These are phyloP conservation scores for Volvox reticuliferus DNA, from an alignment of 139 green algal species.

Conservation along the genomic window DNA sequence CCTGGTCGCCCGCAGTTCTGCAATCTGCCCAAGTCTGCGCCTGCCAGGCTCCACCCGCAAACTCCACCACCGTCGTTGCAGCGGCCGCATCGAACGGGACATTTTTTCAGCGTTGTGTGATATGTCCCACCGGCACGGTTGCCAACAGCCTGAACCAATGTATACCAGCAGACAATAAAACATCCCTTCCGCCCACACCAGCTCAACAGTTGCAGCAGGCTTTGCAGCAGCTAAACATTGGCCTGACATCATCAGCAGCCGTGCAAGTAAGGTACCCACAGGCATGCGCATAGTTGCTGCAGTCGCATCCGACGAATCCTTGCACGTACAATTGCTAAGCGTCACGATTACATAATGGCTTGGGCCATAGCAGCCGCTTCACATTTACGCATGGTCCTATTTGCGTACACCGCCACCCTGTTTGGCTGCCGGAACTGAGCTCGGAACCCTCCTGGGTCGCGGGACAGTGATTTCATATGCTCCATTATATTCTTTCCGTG, in stretches of 20 bases:
- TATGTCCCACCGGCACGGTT: constrained; percentile 46
- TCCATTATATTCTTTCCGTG: too few species aligned
- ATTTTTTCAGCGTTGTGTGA: constrained; percentile 48
- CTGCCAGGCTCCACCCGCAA: constrained; percentile 12
- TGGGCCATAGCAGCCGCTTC: too few species aligned
- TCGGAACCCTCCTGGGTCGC: too few species aligned
- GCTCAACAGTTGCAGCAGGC: constrained; percentile 13
- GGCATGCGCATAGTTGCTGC: too few species aligned
- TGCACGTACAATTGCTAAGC: too few species aligned
- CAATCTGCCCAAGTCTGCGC: constrained; percentile 20
- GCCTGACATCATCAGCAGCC: constrained; percentile 25
- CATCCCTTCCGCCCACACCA: background rate
- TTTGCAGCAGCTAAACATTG: constrained; percentile 28
- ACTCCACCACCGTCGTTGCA: background rate
- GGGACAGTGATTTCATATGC: too few species aligned
- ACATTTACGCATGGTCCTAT: too few species aligned
- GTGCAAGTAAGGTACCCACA: constrained; percentile 49
- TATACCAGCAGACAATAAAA: background rate
- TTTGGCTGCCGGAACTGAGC: too few species aligned
- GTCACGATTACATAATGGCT: too few species aligned
- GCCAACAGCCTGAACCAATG: constrained; percentile 37
- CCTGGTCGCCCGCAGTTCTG: constrained; percentile 43
- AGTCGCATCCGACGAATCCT: too few species aligned
- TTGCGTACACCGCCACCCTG: too few species aligned
- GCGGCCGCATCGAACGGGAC: constrained; percentile 4